These are phyloP conservation scores for Chaetomium olivaceum DNA, from an alignment of 2,329 filamentous ascomycete species.

Conservation along the genomic window DNA sequence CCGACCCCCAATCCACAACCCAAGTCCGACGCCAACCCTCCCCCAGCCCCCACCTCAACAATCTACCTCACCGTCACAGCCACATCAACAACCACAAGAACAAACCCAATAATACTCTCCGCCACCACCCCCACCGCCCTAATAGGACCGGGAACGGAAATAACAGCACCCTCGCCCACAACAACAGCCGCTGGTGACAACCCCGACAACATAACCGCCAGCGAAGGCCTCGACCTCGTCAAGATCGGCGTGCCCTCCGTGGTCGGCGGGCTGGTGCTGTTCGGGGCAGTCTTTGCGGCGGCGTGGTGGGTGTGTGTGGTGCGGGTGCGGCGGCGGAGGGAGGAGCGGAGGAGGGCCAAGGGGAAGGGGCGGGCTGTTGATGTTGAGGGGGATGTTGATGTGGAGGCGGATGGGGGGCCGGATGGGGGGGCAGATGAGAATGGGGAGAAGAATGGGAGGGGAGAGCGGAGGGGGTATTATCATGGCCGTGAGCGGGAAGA, in stretches of 20 bases:
- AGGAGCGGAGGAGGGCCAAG: neutral
- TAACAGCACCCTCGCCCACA: neutral
- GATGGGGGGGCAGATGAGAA: neutral
- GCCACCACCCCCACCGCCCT: neutral
- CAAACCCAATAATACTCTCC: neutral
- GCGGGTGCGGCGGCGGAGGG: neutral
- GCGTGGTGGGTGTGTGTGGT: neutral
- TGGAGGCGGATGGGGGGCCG: neutral
- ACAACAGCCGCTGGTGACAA: neutral
- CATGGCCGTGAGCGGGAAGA: neutral
- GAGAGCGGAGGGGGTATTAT: too few species aligned
- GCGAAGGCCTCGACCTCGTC: slow-evolving; percentile 7
- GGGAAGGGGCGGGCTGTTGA: slow-evolving; percentile 5
- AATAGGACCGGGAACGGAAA: neutral
- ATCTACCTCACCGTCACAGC: neutral
- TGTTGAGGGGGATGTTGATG: neutral
- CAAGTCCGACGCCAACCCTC: neutral
- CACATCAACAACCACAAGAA: neutral
- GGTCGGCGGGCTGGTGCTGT: slow-evolving; percentile 11
- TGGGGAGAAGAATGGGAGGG: neutral
- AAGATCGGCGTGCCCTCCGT: slow-evolving; percentile 12
- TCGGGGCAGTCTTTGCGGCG: neutral
- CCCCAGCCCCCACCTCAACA: neutral
- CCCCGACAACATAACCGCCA: neutral
- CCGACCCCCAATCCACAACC: neutral